Base-by-base conservation (phyloP, 805 yeast genomes). In the Starmerella bombi region DNA sequence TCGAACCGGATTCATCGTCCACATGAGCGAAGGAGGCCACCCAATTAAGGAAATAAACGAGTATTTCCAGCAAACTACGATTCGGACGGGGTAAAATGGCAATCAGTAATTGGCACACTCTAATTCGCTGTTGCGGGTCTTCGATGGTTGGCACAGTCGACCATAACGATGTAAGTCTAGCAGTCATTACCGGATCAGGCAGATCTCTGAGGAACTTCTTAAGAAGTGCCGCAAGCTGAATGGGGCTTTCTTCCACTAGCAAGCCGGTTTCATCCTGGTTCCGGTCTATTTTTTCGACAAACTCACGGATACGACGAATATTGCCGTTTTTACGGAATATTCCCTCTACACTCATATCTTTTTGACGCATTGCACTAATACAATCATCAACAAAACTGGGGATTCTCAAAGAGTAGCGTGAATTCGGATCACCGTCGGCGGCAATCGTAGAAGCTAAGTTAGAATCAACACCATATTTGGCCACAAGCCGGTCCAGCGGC, bases 321-420 rank as follows among this genome's bases (percentile, higher is more conserved):
- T 91, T 91, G 54, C 99, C 99, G 57, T 91, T 91, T 56, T 86
- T 80, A 53, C 99, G 74, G 70, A 91, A 91, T 4, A 91, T 79
- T 44, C 98, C 98, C 60, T 91, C 98, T 8, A 63, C 85, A 3
- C 96, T 82, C 79, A 88, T 74, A 60, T 91, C 97, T 67, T 82
- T 84, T 44, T 80, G 88, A 39, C 82, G 72, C 65, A 91, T 71
- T 0, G 93, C 81, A 23, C 74, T 71, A 27, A 91, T 74, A 15
- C 86, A 64, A 53, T 91, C 97, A 53, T 88, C 97, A 32, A 91
- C 69, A 29, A 91, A 65, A 36, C 82, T 69, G 1, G 99, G 99
- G 32, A 91, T 80, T 28, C 76, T 70, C 32, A 91, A 69, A n/a
- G 57, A 45, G 49, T 76, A 76, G 1, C 76, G 65, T 0, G 94